phyloP scores from a whole-genome alignment of 177 flowering plant species.

The Vitis hybrid region DNA sequence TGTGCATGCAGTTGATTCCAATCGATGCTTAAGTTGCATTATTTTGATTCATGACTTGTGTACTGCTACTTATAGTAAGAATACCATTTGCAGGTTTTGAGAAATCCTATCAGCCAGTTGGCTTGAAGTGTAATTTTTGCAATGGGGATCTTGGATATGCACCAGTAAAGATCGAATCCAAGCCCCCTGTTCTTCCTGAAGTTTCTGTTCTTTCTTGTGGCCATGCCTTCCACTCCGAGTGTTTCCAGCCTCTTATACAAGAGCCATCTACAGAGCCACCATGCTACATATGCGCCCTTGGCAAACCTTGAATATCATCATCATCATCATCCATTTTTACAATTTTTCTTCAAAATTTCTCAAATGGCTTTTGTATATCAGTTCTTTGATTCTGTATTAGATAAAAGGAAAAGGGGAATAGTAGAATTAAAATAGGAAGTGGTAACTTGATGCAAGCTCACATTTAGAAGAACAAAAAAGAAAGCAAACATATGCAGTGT shows the following conservation, averaged over 20 bases:
- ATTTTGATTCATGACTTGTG: not conserved
- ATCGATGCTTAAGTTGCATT: not conserved
- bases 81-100: slow-evolving; percentile 6
- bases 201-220: slow-evolving; percentile 27
- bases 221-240: slow-evolving; percentile 21
- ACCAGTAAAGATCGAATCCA: not conserved
- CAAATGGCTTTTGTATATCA: not conserved
- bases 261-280: slow-evolving; percentile 15
- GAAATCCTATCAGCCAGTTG: not conserved
- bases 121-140: slow-evolving; percentile 7
- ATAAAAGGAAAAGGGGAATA: too few relatives aligned
- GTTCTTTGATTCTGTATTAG: too few relatives aligned
- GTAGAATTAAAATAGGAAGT: too few relatives aligned
- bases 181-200: slow-evolving; percentile 1
- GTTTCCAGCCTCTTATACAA: slow-evolving; percentile 9
- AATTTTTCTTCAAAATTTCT: not conserved
- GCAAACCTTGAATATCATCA: not conserved
- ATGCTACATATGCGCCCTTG: slow-evolving; percentile 13
- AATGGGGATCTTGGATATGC: slow-evolving; percentile 7
- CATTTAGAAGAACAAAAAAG: too few relatives aligned
- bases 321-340: not conserved
- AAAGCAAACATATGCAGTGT: too few relatives aligned
- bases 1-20: not conserved
- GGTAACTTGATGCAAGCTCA: too few relatives aligned
- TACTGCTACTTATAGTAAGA: not conserved